Conservation (phyloP, 768 basidiomycete genomes). For the Russula olivacea region DNA sequence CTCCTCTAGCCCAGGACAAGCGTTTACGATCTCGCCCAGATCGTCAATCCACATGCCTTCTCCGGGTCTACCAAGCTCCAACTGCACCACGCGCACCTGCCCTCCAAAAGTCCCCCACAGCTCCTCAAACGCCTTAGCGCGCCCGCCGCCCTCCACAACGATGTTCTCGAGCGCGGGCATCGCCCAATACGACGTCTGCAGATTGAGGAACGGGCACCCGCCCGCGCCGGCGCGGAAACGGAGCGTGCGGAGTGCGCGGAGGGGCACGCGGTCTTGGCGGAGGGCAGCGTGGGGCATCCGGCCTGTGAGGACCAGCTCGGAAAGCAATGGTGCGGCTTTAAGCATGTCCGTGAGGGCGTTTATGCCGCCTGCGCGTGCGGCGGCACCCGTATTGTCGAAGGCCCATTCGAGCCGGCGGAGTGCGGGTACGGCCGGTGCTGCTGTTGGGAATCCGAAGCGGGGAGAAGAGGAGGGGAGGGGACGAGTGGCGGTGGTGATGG, state of each 20-base stretch:
- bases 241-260: slow-evolving; percentile 15
- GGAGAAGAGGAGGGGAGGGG: neutral
- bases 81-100: slow-evolving; percentile 10
- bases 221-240: slow-evolving; percentile 4
- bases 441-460: slow-evolving; percentile 15
- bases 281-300: slow-evolving; percentile 4
- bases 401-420: slow-evolving; percentile 24
- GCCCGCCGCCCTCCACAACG: slow-evolving; percentile 1
- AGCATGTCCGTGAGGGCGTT: slow-evolving; percentile 19
- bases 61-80: neutral
- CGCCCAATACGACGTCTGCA: slow-evolving; percentile 16
- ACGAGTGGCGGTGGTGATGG: neutral
- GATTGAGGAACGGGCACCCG: slow-evolving; percentile 10
- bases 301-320: slow-evolving; percentile 15
- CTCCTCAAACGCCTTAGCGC: slow-evolving; percentile 2
- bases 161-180: slow-evolving; percentile 19
- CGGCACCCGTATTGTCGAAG: slow-evolving; percentile 10
- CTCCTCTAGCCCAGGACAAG: slow-evolving; percentile 17
- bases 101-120: slow-evolving; percentile 11
- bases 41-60: neutral
- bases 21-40: neutral
- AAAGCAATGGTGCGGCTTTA: neutral
- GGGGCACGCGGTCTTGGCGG: neutral
- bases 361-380: slow-evolving; percentile 19
- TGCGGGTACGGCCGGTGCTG: neutral